Evolutionary conservation across 805 yeast genomes (phyloP), one percentile per base, ranked within the genome.

Genomic region (Starmera quercuum): DNA sequence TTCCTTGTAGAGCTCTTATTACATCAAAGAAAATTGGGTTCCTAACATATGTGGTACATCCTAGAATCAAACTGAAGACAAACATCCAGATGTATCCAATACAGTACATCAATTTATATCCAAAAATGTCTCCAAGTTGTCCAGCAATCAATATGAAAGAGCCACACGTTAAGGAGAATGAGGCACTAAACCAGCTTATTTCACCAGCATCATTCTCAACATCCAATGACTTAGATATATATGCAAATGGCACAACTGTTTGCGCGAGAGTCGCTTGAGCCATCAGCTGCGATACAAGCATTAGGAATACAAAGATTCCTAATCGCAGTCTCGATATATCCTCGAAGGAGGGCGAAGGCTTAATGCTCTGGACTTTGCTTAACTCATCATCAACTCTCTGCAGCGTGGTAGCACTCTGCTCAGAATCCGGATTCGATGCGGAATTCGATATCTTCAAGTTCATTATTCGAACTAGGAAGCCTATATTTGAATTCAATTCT

Each of bases 71-170:
- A 2, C 75, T 59, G 78, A 83, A 75, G 1, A 77, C 19, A 0
- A 66, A 45, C 7, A 66, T 54, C 71, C 78, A 67, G 10, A 52
- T 30, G 59, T 76, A 78, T 2, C 86, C 83, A 3, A 63, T 40
- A 1, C 71, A 27, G 35, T 75, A 64, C 16, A 74, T 48, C 19
- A 51, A 53, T 37, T 71, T 73, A 35, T 76, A 62, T 1, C 87
- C 87, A 41, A 69, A 71, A 11, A 78, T 59, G 46, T 80, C 88
- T 20, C 88, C 87, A 21, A 78, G 44, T 27, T 76, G 61, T 8
- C 87, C 87, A 20, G 79, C 67, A 3, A 75, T 56, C 28, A 80
- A 51, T 31, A 80, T 78, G 38, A 79, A 72, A 0, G 87, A 75
- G 4, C 86, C 86, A 4, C 76, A 72, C 0, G 83, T 71, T 33